These are phyloP conservation scores for Zygotorulaspora chibaensis DNA, from an alignment of 805 yeast species.

Conservation along the genomic window DNA sequence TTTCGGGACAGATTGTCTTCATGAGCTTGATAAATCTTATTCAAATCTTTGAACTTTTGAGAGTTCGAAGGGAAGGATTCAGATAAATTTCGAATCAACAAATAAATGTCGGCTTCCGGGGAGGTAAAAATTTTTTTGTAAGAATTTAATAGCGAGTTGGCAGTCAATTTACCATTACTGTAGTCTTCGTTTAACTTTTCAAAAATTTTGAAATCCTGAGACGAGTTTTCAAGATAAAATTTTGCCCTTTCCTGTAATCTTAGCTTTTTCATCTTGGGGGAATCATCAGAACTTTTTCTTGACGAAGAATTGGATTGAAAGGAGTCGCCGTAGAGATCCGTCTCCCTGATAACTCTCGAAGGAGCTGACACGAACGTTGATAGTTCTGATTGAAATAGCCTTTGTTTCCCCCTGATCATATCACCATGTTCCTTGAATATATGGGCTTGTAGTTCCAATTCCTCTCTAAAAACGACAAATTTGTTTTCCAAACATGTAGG, in stretches of 20 bases:
- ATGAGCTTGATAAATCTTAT: conserved; percentile 28
- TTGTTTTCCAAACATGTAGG: conserved; percentile 79
- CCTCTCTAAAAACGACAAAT: conserved; percentile 88
- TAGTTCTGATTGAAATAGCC: conserved; percentile 54
- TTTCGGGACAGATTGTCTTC: conserved; percentile 23
- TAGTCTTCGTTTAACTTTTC: conserved; percentile 45
- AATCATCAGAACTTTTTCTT: conserved; percentile 29
- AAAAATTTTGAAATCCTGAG: conserved; percentile 46
- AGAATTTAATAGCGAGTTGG: conserved; percentile 42
- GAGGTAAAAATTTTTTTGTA: conserved; percentile 49
- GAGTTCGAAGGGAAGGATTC: conserved; percentile 52
- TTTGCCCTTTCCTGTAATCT: conserved; percentile 83
- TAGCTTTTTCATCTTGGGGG: conserved; percentile 46
- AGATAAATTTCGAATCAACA: conserved; percentile 57
- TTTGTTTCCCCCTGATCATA: conserved; percentile 27
- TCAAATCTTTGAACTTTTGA: conserved; percentile 40
- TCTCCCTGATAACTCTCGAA: conserved; percentile 25
- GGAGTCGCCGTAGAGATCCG: conserved; percentile 10
- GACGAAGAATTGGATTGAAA: conserved; percentile 4
- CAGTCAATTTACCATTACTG: conserved; percentile 43
- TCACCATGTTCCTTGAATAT: conserved; percentile 69
- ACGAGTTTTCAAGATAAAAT: conserved; percentile 61
- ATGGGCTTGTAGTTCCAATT: conserved; percentile 82
- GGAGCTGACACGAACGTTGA: conserved; percentile 49
- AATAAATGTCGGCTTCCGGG: conserved; percentile 45